Percentiles rank a stretch among this genome's conserved stretches.
Evolutionary conservation across 2,329 filamentous ascomycete genomes (phyloP).

Genomic region (Byssothecium circinans): DNA sequence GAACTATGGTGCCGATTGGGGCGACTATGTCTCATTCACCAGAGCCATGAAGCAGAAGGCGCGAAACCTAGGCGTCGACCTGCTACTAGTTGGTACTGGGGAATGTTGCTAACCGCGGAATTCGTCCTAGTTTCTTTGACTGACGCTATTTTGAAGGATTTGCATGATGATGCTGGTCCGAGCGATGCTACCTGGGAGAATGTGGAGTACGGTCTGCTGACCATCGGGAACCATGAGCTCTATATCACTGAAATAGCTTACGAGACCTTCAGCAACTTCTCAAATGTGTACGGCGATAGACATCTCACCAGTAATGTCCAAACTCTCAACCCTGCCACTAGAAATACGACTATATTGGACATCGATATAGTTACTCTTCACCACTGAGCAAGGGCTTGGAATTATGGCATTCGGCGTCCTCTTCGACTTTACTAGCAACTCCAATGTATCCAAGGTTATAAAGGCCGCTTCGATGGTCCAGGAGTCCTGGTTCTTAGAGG

Average conservation of each 20-base stretch:
- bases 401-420: slow-evolving; percentile 58
- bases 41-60: slow-evolving; percentile 63
- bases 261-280: slow-evolving; percentile 62
- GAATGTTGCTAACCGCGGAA: slow-evolving; percentile 21
- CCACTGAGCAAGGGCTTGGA: slow-evolving; percentile 50
- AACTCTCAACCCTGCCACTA: slow-evolving; percentile 49
- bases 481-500: slow-evolving; percentile 63
- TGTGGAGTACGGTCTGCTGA: slow-evolving; percentile 57
- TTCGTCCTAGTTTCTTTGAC: not conserved
- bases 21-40: slow-evolving; percentile 64
- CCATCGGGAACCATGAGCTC: slow-evolving; percentile 66
- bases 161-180: slow-evolving; percentile 67
- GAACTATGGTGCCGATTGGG: slow-evolving; percentile 68
- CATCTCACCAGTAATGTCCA: slow-evolving; percentile 59
- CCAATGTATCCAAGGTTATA: slow-evolving; percentile 63
- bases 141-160: slow-evolving; percentile 46
- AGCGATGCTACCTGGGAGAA: slow-evolving; percentile 63
- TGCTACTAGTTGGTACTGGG: slow-evolving; percentile 64
- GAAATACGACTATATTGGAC: slow-evolving; percentile 51
- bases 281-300: slow-evolving; percentile 58
- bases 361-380: slow-evolving; percentile 55
- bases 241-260: slow-evolving; percentile 65
- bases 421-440: slow-evolving; percentile 58
- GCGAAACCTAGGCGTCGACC: slow-evolving; percentile 58
- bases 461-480: slow-evolving; percentile 56